A percentile compares a stretch with the other conserved stretches of the same genome.
Conservation (phyloP, 2,329 filamentous ascomycete species). For the Ascochyta rabiei region DNA sequence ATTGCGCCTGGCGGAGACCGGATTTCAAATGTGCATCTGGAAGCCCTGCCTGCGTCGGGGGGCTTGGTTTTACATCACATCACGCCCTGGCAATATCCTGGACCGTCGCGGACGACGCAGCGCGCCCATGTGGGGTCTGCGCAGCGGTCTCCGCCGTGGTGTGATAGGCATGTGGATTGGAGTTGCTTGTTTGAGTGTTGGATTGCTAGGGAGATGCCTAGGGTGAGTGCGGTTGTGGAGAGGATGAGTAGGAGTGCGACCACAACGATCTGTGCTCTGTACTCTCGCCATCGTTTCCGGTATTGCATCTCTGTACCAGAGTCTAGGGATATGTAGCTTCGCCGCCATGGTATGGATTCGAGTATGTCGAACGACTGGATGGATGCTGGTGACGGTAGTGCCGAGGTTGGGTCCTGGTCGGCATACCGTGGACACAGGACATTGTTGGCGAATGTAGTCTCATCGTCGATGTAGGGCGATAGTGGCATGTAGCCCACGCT, state of each 20-base stretch:
- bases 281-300: conserved; percentile 26
- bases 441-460: conserved; percentile 29
- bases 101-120: conserved; percentile 27
- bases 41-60: no score
- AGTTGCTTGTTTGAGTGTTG: conserved; percentile 21
- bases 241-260: conserved; percentile 29
- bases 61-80: conserved; percentile 12
- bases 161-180: conserved; percentile 15
- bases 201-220: conserved; percentile 28
- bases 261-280: conserved; percentile 25
- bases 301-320: neutral
- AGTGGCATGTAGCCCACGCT: conserved; percentile 32
- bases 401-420: conserved; percentile 37
- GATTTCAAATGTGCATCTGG: conserved; percentile 10
- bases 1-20: neutral
- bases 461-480: conserved; percentile 38
- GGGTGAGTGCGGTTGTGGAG: conserved; percentile 25
- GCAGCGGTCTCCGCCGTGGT: conserved; percentile 29
- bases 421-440: conserved; percentile 42
- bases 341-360: conserved; percentile 41
- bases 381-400: conserved; percentile 44
- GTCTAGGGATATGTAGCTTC: conserved; percentile 26
- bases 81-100: conserved; percentile 31
- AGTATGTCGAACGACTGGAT: conserved; percentile 45
- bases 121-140: conserved; percentile 24